phyloP scores from a whole-genome alignment of 164 flowering plant species.

The Kingdonia uniflora region DNA sequence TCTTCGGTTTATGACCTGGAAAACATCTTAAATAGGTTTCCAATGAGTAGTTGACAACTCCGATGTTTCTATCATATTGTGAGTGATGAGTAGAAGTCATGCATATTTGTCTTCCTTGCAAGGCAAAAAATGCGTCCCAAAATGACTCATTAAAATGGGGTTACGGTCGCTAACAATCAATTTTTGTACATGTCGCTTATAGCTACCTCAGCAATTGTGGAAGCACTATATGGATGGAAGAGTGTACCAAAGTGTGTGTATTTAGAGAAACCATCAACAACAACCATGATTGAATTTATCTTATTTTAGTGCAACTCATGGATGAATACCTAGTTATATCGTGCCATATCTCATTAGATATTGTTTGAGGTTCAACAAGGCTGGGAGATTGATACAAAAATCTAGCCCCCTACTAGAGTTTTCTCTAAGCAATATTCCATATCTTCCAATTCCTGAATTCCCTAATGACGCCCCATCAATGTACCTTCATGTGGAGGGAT shows the following conservation, averaged over 20 bases:
- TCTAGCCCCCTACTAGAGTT: too few relatives aligned
- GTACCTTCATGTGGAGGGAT: too few relatives aligned
- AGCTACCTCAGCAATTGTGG: neutral
- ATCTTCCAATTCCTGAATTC: too few relatives aligned
- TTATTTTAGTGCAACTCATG: too few relatives aligned
- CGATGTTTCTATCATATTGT: neutral
- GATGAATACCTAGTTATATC: too few relatives aligned
- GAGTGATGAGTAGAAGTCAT: neutral
- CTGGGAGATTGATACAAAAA: too few relatives aligned
- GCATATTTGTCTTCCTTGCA: neutral
- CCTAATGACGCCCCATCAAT: too few relatives aligned
- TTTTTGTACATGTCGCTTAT: neutral
- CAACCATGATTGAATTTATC: too few relatives aligned
- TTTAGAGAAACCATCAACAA: slow-evolving; percentile 1
- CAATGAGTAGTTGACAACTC: neutral
- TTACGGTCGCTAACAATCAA: neutral
- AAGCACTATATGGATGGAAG: neutral
- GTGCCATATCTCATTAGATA: too few relatives aligned
- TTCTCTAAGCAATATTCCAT: too few relatives aligned
- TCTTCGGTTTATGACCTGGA: neutral
- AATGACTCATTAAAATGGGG: neutral
- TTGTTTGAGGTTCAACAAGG: too few relatives aligned
- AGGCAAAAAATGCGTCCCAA: neutral
- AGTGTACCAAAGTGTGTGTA: neutral
- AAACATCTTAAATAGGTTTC: neutral